Evolutionary conservation across 106 monocot genomes (phyloP), one percentile per base, ranked within the genome.

Genomic region (Dioscorea dumetorum): DNA sequence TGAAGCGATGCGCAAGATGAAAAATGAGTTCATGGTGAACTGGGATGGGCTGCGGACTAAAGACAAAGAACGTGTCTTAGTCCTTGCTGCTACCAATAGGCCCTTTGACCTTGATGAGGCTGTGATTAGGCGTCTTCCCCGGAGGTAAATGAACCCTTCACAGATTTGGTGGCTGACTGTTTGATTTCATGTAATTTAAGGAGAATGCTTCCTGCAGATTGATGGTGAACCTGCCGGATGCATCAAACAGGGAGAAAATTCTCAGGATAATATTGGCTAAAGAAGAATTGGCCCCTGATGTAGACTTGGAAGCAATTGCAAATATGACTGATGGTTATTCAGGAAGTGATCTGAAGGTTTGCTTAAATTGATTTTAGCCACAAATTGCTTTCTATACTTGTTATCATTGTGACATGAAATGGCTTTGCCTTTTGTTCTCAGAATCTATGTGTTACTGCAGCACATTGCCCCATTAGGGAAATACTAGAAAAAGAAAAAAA

Each of bases 401-500:
- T 75, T 19, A 41, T 41, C 41, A 41, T 41, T 41, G 41, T 41
- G 5, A 41, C 41, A 6, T 41, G 5, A 41, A 1, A 41, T 41
- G 41, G 3, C 10, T 41, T 41, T 41, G 10, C 6, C 41, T 8
- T 41, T 6, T 41, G 41, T 12, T 65, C 72, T 70, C 86, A 99
- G 97, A 99, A 99, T 79, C 89, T 99, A 20, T 99, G 92, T 74
- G 83, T 99, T 54, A 87, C 92, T 81, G 92, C 97, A 70, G 97
- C 97, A 31, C 90, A 99, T 74, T 74, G 97, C 52, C 97, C 97
- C 32, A 99, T 99, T 16, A 90, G 97, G 83, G 97, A 99, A 79
- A 86, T 99, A 66, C 68, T 99, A 70, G 84, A 90, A 64, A 90
- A 87, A 56, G 97, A 99, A 67, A 99, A 90, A 60, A 92, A 97